Conservation (phyloP, 1,284 basidiomycete genomes). For the Rhodotorula sp. region DNA sequence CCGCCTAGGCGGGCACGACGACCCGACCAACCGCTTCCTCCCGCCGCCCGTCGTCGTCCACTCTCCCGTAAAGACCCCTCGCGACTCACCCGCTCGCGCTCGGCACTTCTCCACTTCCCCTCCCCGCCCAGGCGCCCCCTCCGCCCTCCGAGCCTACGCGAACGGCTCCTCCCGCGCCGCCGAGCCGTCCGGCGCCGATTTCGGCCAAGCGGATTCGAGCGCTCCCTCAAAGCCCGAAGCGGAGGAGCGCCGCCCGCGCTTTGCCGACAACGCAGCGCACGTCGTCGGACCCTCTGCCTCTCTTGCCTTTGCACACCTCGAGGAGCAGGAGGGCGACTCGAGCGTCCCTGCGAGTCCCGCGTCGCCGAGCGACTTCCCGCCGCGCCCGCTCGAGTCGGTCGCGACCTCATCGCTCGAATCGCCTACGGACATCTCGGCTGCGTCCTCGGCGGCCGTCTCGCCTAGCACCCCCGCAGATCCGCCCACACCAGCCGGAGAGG, state of each 20-base stretch:
- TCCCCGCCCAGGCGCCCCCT: neutral
- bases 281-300: neutral
- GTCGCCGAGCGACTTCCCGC: slow-evolving; percentile 1
- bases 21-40: neutral
- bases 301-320: slow-evolving; percentile 1
- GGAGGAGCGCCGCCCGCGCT: neutral
- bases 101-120: neutral
- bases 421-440: neutral
- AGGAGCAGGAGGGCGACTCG: no score
- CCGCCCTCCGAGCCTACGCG: neutral
- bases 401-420: neutral
- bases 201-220: neutral
- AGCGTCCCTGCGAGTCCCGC: neutral
- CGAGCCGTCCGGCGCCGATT: neutral
- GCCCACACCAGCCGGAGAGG: no score
- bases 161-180: neutral
- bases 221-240: neutral
- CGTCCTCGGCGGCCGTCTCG: no score
- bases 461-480: no score
- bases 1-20: no score
- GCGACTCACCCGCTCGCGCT: slow-evolving; percentile 3
- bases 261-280: no score
- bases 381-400: neutral
- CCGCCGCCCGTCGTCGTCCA: slow-evolving; percentile 30
- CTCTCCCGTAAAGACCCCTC: slow-evolving; percentile 33